Evolutionary conservation across 306 rosid genomes (phyloP).

Genomic region (Begonia masoniana): DNA sequence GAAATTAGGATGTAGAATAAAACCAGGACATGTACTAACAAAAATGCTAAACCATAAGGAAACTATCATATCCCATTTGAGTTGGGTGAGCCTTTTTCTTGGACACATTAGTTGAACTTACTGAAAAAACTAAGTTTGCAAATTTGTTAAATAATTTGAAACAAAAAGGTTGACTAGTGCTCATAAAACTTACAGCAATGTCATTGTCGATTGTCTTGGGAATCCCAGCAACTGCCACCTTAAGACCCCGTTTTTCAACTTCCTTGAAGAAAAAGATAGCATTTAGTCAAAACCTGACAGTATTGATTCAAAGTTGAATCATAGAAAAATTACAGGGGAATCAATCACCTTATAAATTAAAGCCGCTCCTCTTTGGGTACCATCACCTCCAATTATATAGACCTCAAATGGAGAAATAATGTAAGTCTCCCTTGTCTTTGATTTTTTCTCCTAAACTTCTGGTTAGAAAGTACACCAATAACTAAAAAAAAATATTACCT

Average conservation of each 20-base stretch:
- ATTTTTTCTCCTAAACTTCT: background rate
- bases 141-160: background rate
- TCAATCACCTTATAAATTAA: conserved; percentile 56
- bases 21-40: too few species aligned
- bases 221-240: conserved; percentile 90
- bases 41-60: too few species aligned
- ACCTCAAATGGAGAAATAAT: conserved; percentile 33
- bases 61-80: too few species aligned
- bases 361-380: conserved; percentile 90
- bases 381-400: conserved; percentile 95
- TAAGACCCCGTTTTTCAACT: conserved; percentile 83
- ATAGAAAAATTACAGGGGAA: conserved; percentile 13
- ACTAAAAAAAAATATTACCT: conserved; percentile 28
- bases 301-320: conserved; percentile 9
- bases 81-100: too few species aligned
- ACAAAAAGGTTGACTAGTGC: too few species aligned
- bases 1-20: too few species aligned
- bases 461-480: conserved; percentile 6
- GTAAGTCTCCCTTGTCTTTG: conserved; percentile 3
- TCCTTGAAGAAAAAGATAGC: conserved; percentile 47
- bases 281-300: conserved; percentile 15
- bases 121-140: conserved; percentile 9
- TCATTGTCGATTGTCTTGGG: conserved; percentile 95
- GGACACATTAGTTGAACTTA: background rate
- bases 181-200: conserved; percentile 60